Evolutionary conservation across 2,329 filamentous ascomycete genomes (phyloP).

Genomic region (Ploettnerulaceae sp.): DNA sequence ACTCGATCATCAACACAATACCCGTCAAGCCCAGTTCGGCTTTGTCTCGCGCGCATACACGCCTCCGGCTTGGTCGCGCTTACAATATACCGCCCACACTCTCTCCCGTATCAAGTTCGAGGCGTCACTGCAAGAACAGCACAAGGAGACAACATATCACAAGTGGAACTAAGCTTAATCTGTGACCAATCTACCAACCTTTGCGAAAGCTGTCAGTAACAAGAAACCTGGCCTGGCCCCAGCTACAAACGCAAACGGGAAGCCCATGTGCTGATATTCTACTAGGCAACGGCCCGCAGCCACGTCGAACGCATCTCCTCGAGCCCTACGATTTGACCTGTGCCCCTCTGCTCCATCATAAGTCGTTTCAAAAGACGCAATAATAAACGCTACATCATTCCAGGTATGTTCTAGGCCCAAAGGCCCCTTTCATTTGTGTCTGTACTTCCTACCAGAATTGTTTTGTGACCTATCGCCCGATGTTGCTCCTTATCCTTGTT

Average conservation of each 20-base stretch:
- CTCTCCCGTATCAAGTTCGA: conserved; percentile 15
- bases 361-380: too few species aligned
- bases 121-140: conserved; percentile 7
- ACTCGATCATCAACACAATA: conserved; percentile 11
- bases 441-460: conserved; percentile 7
- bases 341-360: too few species aligned
- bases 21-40: conserved; percentile 8
- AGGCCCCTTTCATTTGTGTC: conserved; percentile 13
- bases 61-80: conserved; percentile 8
- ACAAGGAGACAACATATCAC: conserved; percentile 6
- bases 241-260: too few species aligned
- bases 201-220: conserved; percentile 8
- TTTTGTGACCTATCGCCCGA: conserved; percentile 17
- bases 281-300: too few species aligned
- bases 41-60: not conserved
- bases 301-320: too few species aligned
- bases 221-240: too few species aligned
- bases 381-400: conserved; percentile 14
- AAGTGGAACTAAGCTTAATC: conserved; percentile 11
- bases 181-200: conserved; percentile 8
- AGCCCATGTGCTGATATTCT: too few species aligned
- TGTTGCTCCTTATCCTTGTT: conserved; percentile 24
- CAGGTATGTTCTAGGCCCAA: conserved; percentile 24
- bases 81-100: conserved; percentile 5
- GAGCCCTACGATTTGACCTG: too few species aligned